Conservation (phyloP, 179 eudicot genomes). For the Corrigiola litoralis region DNA sequence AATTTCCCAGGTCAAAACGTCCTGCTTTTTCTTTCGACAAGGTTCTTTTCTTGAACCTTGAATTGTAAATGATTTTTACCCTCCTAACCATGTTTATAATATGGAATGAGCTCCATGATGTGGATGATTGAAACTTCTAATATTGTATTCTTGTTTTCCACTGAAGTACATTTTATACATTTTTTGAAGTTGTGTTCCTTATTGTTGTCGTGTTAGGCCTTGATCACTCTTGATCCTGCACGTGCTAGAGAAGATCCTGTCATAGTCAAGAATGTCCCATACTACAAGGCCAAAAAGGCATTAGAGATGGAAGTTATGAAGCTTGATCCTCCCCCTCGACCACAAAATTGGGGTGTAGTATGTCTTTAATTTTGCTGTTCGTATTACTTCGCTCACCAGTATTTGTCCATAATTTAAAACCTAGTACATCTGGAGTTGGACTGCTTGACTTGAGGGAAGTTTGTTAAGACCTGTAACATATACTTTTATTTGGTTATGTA, state of each 20-base stretch:
- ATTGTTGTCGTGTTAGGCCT: slow-evolving; percentile 46
- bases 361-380: background rate
- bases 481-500: background rate
- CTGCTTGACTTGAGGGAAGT: no score
- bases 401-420: background rate
- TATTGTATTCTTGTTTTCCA: background rate
- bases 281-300: slow-evolving; percentile 69
- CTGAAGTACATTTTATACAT: background rate
- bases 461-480: background rate
- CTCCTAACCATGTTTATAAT: background rate
- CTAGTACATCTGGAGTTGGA: background rate
- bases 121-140: background rate
- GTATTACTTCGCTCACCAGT: background rate
- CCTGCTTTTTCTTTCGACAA: no score
- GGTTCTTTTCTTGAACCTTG: no score
- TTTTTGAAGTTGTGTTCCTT: background rate
- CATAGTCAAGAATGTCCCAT: slow-evolving; percentile 69
- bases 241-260: slow-evolving; percentile 87
- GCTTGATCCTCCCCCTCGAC: slow-evolving; percentile 91
- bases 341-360: slow-evolving; percentile 84
- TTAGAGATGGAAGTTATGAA: slow-evolving; percentile 81
- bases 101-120: background rate
- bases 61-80: background rate
- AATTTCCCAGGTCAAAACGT: background rate
- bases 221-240: slow-evolving; percentile 67